Evolutionary conservation across 2,329 filamentous ascomycete species (phyloP), one percentile per base, ranked within the genome.

Genomic region (Cladosporium sp.): DNA sequence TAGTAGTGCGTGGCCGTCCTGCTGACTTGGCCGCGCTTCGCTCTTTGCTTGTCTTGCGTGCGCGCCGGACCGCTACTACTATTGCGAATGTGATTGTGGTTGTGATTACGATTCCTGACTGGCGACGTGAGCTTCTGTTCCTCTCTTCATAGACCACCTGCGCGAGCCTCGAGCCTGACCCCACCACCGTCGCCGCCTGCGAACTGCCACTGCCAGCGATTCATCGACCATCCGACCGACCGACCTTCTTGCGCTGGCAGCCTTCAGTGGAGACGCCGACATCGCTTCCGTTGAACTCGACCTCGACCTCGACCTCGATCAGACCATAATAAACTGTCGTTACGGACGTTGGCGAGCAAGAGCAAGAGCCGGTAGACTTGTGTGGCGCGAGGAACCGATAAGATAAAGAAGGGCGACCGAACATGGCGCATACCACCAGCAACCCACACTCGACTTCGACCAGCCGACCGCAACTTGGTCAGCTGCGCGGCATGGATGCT

Each of bases 401-500:
- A 39, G 54, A 30, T 23, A 39, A n/a, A 30, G n/a, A 46, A 46
- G 14, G 16, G 56, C 36, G 34, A 30, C 23, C 36, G 34, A 58
- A 16, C 56, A 58, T 58, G 56, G 56, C 56, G 56, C 56, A 58
- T 43, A 46, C 56, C 34, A 58, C 32, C 23, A 58, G 21, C 23
- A 57, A 10, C 54, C 32, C 32, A 23, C 54, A 36, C 54, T 25
- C 54, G 16, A 58, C 56, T n/a, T 46, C 56, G 36, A 58, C 34
- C 49, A 58, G 59, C 36, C 56, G 58, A 46, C 66, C 43, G 28
- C 68, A 63, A 43, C 67, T 60, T 28, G 70, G 68, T 71, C 71
- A 72, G 59, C 68, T 69, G 70, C 68, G 67, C 56, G 67, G 66
- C 63, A 69, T 73, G 68, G 70, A 71, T 63, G 72, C 70, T 65